Evolutionary conservation across 768 basidiomycete species (phyloP), one percentile per base, ranked within the genome.

Genomic region (Collybiopsis luxurians): DNA sequence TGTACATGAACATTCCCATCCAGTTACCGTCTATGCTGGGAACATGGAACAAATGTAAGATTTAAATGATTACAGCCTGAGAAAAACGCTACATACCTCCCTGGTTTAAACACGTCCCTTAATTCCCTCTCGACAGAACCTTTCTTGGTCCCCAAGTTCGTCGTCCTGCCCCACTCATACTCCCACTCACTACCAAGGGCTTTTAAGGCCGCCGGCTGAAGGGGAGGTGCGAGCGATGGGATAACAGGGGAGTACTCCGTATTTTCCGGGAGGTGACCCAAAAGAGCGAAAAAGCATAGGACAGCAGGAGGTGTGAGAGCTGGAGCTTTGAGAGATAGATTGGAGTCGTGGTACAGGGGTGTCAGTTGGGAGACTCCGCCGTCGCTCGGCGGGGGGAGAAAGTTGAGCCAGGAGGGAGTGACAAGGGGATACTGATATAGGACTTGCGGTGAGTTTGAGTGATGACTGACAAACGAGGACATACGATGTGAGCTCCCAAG

Each of bases 1-100:
- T 85, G 64, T 90, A 92, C 17, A 82, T 86, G 64, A 92, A 92
- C 34, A 83, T 67, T 2, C 90, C 90, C 67, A 92, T 90, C 90
- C 90, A 92, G 13, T 85, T 72, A 5, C 90, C 90, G 58, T 90
- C 86, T 34, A 90, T 69, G 57, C 86, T 89, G 47, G 9, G 46
- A 34, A 6, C 13, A 13, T 34, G 31, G 31, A 34, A 34, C 5
- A 13, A 34, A 34, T 6, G 31, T 6, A 34, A 34, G 31, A 34
- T 5, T 34, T 34, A 13, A 13, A 34, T 34, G 31, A 34, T 5
- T 34, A 13, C 31, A 13, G 6, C 31, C 31, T 5, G 5, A 13
- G 31, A 6, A 34, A 34, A 40, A 21, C 15, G 19, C 34, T 30
- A 62, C 63, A 9, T 59, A 80, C 80, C 80, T 83, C 66, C 89